Base-by-base conservation (phyloP, 2,329 filamentous ascomycete genomes). In the Tolypocladium paradoxum region DNA sequence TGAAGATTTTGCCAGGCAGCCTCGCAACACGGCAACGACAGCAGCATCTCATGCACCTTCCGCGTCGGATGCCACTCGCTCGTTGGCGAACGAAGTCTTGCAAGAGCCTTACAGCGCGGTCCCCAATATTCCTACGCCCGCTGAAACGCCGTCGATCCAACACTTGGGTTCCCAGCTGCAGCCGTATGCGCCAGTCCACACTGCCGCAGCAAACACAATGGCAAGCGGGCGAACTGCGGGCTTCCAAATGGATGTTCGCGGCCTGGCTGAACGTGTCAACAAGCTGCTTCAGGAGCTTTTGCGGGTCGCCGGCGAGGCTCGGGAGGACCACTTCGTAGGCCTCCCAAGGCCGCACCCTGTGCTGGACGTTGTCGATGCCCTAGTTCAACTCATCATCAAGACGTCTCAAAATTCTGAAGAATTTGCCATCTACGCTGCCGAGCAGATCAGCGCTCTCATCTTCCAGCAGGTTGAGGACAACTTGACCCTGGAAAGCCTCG, bases 1-100 rank as follows among this genome's bases (percentile, higher is more conserved):
- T 64, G 91, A 97, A 64, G 91, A 97, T 57, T 99, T 99, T 68
- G 90, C 89, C 11, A 81, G 90, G 53, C 90, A 95, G 65, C 85
- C 89, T 31, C 85, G 90, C 53, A 81, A 78, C 64, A 67, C 76
- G 64, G 60, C 77, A 72, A 65, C 76, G 64, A 64, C 82, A 68
- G 67, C 83, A 65, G 67, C 76, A 2, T 73, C 75, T 4, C 82
- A 85, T 58, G 74, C 73, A 18, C 71, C 80, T 12, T 80, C 82
- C 2, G 68, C 76, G 1, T 84, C 82, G 2, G 83, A 85, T 61
- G 74, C 80, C 6, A 83, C 79, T 1, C 73, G 82, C 54, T 79
- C 79, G 7, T 71, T 85, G 53, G 77, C 82, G 22, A 84, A 84
- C 55, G 82, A 85, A 55, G 76, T 84, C 12, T 71, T 86, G 4